Evolutionary conservation across 1,284 basidiomycete genomes (phyloP), one percentile per base, ranked within the genome.

Genomic region (Tilletia indica): DNA sequence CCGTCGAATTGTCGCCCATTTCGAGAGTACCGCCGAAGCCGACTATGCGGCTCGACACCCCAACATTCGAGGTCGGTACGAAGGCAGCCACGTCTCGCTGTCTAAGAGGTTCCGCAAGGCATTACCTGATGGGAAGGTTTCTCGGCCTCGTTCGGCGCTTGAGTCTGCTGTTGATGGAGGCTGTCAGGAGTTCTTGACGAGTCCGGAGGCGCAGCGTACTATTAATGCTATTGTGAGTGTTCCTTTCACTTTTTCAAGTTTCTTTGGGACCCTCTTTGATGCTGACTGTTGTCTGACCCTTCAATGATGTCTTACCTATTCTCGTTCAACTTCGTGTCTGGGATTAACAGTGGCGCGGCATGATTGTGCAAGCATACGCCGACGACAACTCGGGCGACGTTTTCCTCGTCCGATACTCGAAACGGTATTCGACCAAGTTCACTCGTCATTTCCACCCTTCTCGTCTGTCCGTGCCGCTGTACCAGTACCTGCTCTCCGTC

Each of bases 401-500:
- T 16, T 64, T 64, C 61, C 61, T 64, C 34, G 61, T 64, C 36
- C 61, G 61, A 11, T 64, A 64, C 61, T 42, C 61, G 21, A 19
- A 38, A 4, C 61, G 61, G 9, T 64, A 64, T 36, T 64, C 61
- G 61, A 64, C 61, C 61, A 64, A 64, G 61, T 81, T 81, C 68
- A 49, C 78, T 6, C 70, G 70, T 49, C 78, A 80, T 54, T 78
- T 80, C 58, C 56, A 78, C 47, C 80, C 80, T 48, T 70, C 73
- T 19, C 72, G 80, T 12, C 63, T 80, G 12, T 74, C 73, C 4
- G 80, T 81, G 0, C 80, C 80, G 8, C 73, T 73, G 39, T 76
- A 79, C 68, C 70, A 71, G 56, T 81, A 81, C 70, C 72, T 75
- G 68, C 70, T 76, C 71, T 74, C 75, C 68, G 73, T 81, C 45